Evolutionary conservation across 257 asterid species (phyloP), one percentile per base, ranked within the genome.

Genomic region (Capsicum rhomboideum): DNA sequence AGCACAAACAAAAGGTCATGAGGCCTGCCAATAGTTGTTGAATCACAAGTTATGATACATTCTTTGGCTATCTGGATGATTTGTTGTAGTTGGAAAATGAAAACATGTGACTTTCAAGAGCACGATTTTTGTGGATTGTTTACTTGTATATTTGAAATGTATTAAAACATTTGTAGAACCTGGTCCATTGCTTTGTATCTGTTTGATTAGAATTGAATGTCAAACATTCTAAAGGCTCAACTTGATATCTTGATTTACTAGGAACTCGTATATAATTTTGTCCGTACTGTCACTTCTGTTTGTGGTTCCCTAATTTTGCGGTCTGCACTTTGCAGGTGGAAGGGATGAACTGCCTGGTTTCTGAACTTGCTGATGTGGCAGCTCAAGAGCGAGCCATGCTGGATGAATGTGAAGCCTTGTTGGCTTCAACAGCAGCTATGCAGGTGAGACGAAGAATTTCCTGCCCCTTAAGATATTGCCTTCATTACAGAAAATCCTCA

Each of bases 351-450:
- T 61, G 85, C 84, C 90, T 91, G 85, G 90, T 92, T 66, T 89
- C 96, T 56, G 94, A 96, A 90, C 95, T 96, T 88, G 98, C 98
- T 85, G 93, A 89, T 50, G 88, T 94, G 53, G 95, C 92, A 85
- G 94, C 97, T 78, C 93, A 87, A 78, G 97, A 94, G 86, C 91
- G 97, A 88, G 97, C 95, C 61, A 85, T 91, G 92, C 96, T 96
- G 53, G 91, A 90, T 82, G 97, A 94, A 86, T 93, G 93, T 78
- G 95, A 92, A 84, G 85, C 93, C 31, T 86, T 92, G 59, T 84
- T 93, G 87, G 86, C 92, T 58, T 92, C 94, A n/a, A 88, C 89
- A 61, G 90, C 91, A 56, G 93, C 93, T 75, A 83, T 93, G 88
- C 96, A 94, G 99, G 99, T 93, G 84, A 82, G 87, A 17, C 49